Evolutionary conservation across 176 grass and related monocot genomes (phyloP).

Genomic region (Eragrostis curvula): DNA sequence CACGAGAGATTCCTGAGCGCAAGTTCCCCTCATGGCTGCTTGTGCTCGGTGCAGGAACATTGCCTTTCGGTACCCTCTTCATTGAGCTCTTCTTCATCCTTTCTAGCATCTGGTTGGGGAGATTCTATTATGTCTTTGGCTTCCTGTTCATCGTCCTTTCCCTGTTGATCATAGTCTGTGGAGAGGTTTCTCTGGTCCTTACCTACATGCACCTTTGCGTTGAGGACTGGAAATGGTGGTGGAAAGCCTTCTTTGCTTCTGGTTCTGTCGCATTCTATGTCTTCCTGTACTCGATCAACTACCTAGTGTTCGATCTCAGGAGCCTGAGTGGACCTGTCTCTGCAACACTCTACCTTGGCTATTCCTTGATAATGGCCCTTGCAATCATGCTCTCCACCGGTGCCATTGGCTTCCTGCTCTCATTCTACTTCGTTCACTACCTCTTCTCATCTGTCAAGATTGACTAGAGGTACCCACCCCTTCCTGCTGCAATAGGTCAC

Average conservation of each 20-base stretch:
- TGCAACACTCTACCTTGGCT: conserved; percentile 74
- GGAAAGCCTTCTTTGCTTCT: conserved; percentile 91
- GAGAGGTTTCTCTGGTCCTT: conserved; percentile 78
- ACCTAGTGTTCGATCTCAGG: conserved; percentile 86
- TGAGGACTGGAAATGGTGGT: conserved; percentile 95
- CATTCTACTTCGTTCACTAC: conserved; percentile 92
- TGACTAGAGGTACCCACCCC: conserved; percentile 56
- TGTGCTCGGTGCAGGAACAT: conserved; percentile 80
- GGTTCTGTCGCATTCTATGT: conserved; percentile 78
- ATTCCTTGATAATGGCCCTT: conserved; percentile 80
- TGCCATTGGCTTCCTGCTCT: conserved; percentile 78
- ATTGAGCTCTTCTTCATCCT: conserved; percentile 93
- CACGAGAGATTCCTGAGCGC: conserved; percentile 74
- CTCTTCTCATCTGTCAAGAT: conserved; percentile 94
- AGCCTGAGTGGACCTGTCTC: conserved; percentile 79
- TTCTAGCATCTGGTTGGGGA: conserved; percentile 87
- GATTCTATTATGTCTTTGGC: conserved; percentile 91
- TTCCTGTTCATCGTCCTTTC: conserved; percentile 80
- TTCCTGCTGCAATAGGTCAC: conserved; percentile 34
- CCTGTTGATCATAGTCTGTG: conserved; percentile 71
- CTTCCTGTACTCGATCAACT: conserved; percentile 84
- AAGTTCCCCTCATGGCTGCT: conserved; percentile 86
- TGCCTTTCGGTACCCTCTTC: conserved; percentile 90
- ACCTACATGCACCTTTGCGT: conserved; percentile 90
- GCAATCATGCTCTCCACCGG: conserved; percentile 84